Percentiles rank a stretch among this genome's conserved stretches.
phyloP scores from a whole-genome alignment of 2,329 filamentous ascomycete genomes.

The Tolypocladium ophioglossoides region DNA sequence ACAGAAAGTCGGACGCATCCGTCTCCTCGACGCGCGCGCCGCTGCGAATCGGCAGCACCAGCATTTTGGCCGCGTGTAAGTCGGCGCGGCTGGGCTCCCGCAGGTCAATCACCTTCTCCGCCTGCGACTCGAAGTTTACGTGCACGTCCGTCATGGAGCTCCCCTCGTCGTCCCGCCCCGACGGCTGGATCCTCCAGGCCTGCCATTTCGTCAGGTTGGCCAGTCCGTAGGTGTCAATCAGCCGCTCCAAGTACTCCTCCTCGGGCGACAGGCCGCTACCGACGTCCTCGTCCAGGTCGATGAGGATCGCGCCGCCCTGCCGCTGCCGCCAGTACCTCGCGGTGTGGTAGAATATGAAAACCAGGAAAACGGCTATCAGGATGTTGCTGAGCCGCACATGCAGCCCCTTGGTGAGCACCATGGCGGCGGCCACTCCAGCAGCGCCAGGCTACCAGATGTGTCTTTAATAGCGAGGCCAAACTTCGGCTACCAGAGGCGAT shows the following conservation, averaged over 20 bases:
- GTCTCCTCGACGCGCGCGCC: conserved; percentile 19
- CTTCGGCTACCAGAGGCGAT: background rate
- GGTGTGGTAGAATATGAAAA: conserved; percentile 13
- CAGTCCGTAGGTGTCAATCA: conserved; percentile 16
- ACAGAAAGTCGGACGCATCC: conserved; percentile 29
- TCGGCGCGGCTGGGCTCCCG: conserved; percentile 12
- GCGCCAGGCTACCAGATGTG: conserved; percentile 1
- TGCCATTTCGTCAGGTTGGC: conserved; percentile 22
- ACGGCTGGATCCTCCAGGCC: conserved; percentile 20
- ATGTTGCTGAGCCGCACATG: conserved; percentile 13
- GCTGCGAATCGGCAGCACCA: conserved; percentile 22
- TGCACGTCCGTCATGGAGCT: conserved; percentile 18
- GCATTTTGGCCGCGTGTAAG: conserved; percentile 16
- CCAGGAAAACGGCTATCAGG: conserved; percentile 13
- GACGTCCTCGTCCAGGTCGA: conserved; percentile 5
- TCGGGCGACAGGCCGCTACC: conserved; percentile 13
- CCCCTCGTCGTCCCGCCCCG: conserved; percentile 15
- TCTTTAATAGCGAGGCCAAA: background rate
- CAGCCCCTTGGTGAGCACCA: conserved; percentile 15
- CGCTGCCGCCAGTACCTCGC: conserved; percentile 4
- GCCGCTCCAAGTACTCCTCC: conserved; percentile 20
- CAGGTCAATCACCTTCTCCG: conserved; percentile 16
- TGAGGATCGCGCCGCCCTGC: conserved; percentile 2
- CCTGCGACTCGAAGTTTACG: conserved; percentile 19
- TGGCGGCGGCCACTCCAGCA: conserved; percentile 7